Percentiles rank a stretch among this genome's conserved stretches.
Evolutionary conservation across 2,329 filamentous ascomycete species (phyloP).

Genomic region (Penicillium sp.): DNA sequence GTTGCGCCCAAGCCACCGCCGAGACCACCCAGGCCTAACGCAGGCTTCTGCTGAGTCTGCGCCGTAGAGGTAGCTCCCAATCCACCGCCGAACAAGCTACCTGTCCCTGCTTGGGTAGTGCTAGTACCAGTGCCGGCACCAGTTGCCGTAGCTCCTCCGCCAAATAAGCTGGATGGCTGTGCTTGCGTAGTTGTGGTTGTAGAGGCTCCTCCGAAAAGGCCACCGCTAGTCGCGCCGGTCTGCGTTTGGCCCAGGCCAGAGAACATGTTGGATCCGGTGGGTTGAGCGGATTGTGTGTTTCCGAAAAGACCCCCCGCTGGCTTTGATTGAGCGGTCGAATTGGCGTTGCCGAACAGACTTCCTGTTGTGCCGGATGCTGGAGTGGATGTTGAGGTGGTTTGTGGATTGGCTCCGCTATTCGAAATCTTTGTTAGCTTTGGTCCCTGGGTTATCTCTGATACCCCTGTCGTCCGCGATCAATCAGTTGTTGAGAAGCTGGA

Average conservation of each 20-base stretch:
- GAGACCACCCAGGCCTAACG: conserved; percentile 19
- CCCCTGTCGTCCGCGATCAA: not conserved
- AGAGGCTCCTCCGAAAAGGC: conserved; percentile 30
- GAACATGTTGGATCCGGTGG: conserved; percentile 35
- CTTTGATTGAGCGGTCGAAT: conserved; percentile 31
- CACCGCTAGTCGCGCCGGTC: conserved; percentile 23
- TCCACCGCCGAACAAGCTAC: conserved; percentile 12
- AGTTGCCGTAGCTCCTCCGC: conserved; percentile 19
- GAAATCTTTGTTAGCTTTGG: conserved; percentile 17
- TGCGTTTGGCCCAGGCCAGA: conserved; percentile 30
- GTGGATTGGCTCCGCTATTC: conserved; percentile 30
- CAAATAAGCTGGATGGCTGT: conserved; percentile 36
- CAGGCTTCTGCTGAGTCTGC: conserved; percentile 37
- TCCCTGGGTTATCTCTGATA: not conserved
- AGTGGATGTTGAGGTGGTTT: conserved; percentile 29
- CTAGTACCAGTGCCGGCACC: conserved; percentile 11
- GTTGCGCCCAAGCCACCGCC: conserved; percentile 31
- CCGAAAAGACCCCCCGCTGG: conserved; percentile 35
- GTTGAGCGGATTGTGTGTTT: conserved; percentile 28
- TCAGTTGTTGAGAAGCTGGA: not conserved
- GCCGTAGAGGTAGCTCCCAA: conserved; percentile 24
- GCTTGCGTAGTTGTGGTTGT: conserved; percentile 31
- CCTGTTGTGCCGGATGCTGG: conserved; percentile 28
- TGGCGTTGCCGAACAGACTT: conserved; percentile 32
- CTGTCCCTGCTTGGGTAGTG: conserved; percentile 8